Base-by-base conservation (phyloP, 1,284 basidiomycete species). In the Vanrija pseudolonga region DNA sequence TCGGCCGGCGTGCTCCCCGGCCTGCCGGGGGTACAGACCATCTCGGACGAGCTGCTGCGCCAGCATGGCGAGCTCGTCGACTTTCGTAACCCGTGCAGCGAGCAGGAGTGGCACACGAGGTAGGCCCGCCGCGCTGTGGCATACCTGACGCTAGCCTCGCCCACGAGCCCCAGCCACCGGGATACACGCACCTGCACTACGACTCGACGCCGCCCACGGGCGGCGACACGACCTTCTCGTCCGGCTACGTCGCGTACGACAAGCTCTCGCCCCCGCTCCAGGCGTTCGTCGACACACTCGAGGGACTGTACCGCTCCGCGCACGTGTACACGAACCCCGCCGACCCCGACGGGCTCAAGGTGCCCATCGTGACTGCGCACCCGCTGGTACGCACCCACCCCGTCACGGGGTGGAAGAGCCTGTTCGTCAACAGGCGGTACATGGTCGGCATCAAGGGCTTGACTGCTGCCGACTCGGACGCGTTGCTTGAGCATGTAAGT, bases 91-190 rank as follows among this genome's bases (percentile, higher is more conserved):
- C 32, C 32, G 12, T 56, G 57, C 18, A 66, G 67, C 20, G 57
- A 57, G 76, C 84, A 84, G 47, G 83, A 86, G 60, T 86, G 88
- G 77, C 83, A 85, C 57, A 77, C 87, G 56, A 80, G n/a, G n/a
- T n/a, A n/a, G n/a, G n/a, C n/a, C n/a, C n/a, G n/a, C n/a, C n/a
- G n/a, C n/a, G n/a, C n/a, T n/a, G n/a, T n/a, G n/a, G n/a, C n/a
- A n/a, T n/a, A 79, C 65, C 81, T 88, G 45, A 85, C 87, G 2
- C 86, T n/a, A n/a, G n/a, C n/a, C n/a, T n/a, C n/a, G n/a, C n/a
- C n/a, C n/a, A 88, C 62, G 80, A 88, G 55, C 83, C 55, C 15
- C 87, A 84, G 71, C 88, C 84, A 55, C 85, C 87, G 64, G 78
- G 80, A 67, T 86, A 59, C 78, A 86, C 75, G 79, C 84, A 49